Base-by-base conservation (phyloP, 805 yeast species). In the Blastobotrys attinorum region DNA sequence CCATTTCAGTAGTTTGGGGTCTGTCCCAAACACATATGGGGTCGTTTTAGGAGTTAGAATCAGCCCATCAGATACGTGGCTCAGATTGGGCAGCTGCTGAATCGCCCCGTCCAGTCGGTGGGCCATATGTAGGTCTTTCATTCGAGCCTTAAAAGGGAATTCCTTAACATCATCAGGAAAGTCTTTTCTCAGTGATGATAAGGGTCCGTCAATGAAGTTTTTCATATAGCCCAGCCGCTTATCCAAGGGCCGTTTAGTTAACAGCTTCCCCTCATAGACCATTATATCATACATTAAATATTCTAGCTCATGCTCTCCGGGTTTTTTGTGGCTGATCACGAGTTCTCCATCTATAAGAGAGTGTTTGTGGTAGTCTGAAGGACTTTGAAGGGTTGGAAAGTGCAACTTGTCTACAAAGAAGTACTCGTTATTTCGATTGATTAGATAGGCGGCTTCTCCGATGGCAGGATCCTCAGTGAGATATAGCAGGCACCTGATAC, bases 331-430 rank as follows among this genome's bases (percentile, higher is more conserved):
- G 11, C 61, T 50, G 51, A 79, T 63, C 3, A 92, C 96, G 42
- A 92, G 71, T 64, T 92, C 99, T 3, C 99, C 99, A 63, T 92
- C 99, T 5, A 92, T 73, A 5, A 92, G 67, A 0, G 96, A 83
- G 51, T 82, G 31, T 16, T 23, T 83, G 54, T 89, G 97, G 50
- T 79, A 80, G 1, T 77, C 67, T 43, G 66, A 67, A 16, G 75
- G 72, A 37, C 75, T 71, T 7, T 58, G 66, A 56, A 47, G 45
- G 49, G 64, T 45, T 0, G 97, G 97, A 60, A 94, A 86, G 61
- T 88, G 95, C 52, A 94, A 77, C 44, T 58, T 58, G 20, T 86
- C 88, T 8, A 92, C 75, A 65, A 81, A 75, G 57, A 73, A 85
- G 61, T 82, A 92, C 49, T 89, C 94, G 57, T 87, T 85, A 51